Base-by-base conservation (phyloP, 169 alveolate species). In the Cryptosporidium bovis region DNA sequence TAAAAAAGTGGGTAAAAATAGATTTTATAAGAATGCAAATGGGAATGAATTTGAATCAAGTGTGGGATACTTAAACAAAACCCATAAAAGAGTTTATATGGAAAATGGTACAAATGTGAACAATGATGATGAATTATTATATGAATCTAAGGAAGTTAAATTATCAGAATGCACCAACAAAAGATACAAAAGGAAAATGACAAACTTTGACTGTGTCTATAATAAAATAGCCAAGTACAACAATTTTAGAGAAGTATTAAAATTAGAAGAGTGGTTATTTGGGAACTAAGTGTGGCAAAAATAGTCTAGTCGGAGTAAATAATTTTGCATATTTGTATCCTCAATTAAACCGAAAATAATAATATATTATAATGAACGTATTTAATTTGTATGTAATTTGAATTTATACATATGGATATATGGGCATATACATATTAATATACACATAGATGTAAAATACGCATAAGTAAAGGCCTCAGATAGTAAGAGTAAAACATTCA, bases 21-120 rank as follows among this genome's bases (percentile, higher is more conserved):
- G 3, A 12, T 10, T 16, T 20, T 36, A 12, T 40, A 27, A 44
- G 48, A 24, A 10, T 60, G 24, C 13, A 60, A 48, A 62, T 5
- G 18, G 31, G 2, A 24, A n/a, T n/a, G 64, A n/a, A 20, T 60
- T 29, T 29, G 87, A 77, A 24, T 20, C 51, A 8, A 77, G 69
- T 77, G 69, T 62, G 71, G 71, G 71, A 77, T 60, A 77, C 64
- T 77, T 77, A 51, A 51, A 62, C 18, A 77, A 62, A 36, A 40
- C 48, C 13, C 60, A 56, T 60, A 77, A 77, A 46, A 62, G 87
- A 62, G 64, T 60, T 20, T 77, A 60, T 48, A 56, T 20, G n/a
- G 65, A 77, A 12, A 44, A 12, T 46, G 53, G 64, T 1, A 58
- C 27, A 66, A 60, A 62, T 7, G 55, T 3, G 24, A 46, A 18